These are phyloP conservation scores for Thraustotheca clavata DNA, from an alignment of 352 stramenopile species.

Conservation along the genomic window DNA sequence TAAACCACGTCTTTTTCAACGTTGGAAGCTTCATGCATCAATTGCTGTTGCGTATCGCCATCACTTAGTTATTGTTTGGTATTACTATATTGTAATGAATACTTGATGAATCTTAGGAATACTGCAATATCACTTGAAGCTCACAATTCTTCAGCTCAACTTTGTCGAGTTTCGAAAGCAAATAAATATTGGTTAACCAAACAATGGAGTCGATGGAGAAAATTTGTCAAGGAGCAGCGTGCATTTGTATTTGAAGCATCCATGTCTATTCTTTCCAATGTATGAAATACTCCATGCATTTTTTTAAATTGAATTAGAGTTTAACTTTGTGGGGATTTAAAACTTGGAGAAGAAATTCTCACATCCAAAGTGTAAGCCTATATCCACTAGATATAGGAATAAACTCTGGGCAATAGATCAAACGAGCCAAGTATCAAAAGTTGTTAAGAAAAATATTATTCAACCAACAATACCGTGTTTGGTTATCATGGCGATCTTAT, in stretches of 20 bases:
- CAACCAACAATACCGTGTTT: constrained; percentile 41
- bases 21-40: constrained; percentile 32
- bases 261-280: constrained; percentile 21
- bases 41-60: constrained; percentile 29
- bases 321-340: constrained; percentile 58
- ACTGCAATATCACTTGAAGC: constrained; percentile 41
- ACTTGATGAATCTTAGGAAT: not conserved
- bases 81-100: constrained; percentile 23
- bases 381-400: not conserved
- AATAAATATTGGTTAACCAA: constrained; percentile 38
- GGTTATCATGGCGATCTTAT: constrained; percentile 54
- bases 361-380: constrained; percentile 30
- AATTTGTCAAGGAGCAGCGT: constrained; percentile 50
- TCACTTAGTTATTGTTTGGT: constrained; percentile 45
- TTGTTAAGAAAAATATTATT: constrained; percentile 47
- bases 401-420: not conserved
- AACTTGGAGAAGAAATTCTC: constrained; percentile 43
- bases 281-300: not conserved
- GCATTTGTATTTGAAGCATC: constrained; percentile 58
- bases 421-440: constrained; percentile 33
- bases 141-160: constrained; percentile 56
- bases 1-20: constrained; percentile 44
- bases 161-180: constrained; percentile 33
- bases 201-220: constrained; percentile 40
- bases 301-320: constrained; percentile 30